Conservation (phyloP, 148 eudicot genomes). For the Bassia scoparia region DNA sequence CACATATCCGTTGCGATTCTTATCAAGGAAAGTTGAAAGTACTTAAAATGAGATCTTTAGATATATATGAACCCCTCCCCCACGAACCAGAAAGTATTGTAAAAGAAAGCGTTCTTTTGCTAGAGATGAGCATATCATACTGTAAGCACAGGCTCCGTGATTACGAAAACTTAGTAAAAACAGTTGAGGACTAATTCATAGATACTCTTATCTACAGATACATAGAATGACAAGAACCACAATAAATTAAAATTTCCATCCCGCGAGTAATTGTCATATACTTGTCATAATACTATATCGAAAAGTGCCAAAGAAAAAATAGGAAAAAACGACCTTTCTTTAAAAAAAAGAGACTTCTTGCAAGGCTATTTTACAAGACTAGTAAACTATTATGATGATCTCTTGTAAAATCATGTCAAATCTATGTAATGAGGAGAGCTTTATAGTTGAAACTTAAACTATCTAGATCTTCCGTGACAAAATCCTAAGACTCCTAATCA, state of each 20-base stretch:
- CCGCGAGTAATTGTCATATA: not conserved
- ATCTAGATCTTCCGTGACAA: too few species aligned
- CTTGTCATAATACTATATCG: too few species aligned
- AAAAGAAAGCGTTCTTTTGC: not conserved
- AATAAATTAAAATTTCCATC: not conserved
- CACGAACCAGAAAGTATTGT: not conserved
- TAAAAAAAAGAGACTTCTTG: too few species aligned
- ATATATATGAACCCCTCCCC: conserved; percentile 5
- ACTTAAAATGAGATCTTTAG: conserved; percentile 16
- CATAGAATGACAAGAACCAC: not conserved
- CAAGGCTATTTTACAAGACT: too few species aligned
- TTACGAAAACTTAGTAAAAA: not conserved
- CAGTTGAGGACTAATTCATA: not conserved
- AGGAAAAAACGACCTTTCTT: too few species aligned
- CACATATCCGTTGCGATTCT: conserved; percentile 25
- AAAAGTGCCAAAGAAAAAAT: too few species aligned
- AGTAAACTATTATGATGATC: too few species aligned
- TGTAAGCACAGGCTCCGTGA: not conserved
- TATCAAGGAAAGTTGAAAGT: conserved; percentile 9
- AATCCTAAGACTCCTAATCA: too few species aligned
- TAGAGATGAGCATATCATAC: conserved; percentile 8
- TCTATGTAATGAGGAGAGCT: too few species aligned
- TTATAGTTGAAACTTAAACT: too few species aligned
- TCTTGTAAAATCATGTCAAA: too few species aligned
- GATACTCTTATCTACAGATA: conserved; percentile 10